phyloP scores from a whole-genome alignment of 2,329 filamentous ascomycete genomes.

The Mariannaea sp. region DNA sequence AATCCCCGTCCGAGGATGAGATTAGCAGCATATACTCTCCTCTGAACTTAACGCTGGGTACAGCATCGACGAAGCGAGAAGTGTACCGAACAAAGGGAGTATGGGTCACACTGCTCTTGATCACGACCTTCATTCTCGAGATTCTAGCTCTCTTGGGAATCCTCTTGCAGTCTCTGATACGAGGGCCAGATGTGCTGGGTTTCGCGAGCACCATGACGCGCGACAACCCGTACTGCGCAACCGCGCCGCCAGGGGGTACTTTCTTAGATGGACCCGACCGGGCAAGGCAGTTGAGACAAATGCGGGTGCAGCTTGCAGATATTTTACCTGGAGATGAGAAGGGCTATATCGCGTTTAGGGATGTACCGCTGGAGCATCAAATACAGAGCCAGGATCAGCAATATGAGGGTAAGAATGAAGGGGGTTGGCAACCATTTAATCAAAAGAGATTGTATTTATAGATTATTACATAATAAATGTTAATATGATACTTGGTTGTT shows the following conservation, averaged over 20 bases:
- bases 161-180: neutral
- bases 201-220: slow-evolving; percentile 21
- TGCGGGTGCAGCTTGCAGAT: slow-evolving; percentile 17
- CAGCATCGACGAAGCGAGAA: neutral
- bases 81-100: slow-evolving; percentile 4
- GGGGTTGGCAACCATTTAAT: too few relatives aligned
- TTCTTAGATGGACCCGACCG: slow-evolving; percentile 12
- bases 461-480: too few relatives aligned
- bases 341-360: slow-evolving; percentile 22
- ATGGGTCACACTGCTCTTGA: slow-evolving; percentile 9
- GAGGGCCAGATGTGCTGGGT: slow-evolving; percentile 18
- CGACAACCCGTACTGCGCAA: slow-evolving; percentile 6
- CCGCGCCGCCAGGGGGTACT: slow-evolving; percentile 8
- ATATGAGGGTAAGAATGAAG: too few relatives aligned
- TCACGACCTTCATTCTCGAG: slow-evolving; percentile 5
- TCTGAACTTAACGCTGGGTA: neutral
- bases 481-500: too few relatives aligned
- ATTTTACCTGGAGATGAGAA: neutral
- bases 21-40: too few relatives aligned
- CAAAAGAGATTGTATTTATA: too few relatives aligned
- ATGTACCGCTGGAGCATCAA: too few relatives aligned
- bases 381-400: too few relatives aligned
- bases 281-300: neutral
- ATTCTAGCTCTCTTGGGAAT: slow-evolving; percentile 7
- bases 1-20: neutral